These are phyloP conservation scores for Pleurotus tuber-regium DNA, from an alignment of 768 basidiomycete genomes.

Conservation along the genomic window DNA sequence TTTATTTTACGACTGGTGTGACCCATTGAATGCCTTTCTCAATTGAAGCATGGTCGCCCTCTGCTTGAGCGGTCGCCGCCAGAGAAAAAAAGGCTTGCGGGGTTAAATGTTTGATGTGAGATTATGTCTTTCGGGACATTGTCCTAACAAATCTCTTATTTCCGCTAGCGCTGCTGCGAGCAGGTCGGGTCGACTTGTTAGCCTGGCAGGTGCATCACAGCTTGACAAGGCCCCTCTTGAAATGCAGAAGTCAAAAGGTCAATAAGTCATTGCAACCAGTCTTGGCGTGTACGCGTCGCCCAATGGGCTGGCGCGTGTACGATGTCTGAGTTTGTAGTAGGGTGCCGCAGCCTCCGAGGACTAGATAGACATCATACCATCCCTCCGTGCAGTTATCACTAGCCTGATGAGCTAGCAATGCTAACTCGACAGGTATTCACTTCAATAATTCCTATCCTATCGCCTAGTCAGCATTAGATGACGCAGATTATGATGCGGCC, in stretches of 20 bases:
- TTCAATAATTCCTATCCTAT: not conserved
- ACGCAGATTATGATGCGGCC: constrained; percentile 3
- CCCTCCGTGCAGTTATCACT: too few species aligned
- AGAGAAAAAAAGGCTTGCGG: too few species aligned
- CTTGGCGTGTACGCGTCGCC: too few species aligned
- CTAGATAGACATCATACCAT: not conserved
- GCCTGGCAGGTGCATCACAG: not conserved
- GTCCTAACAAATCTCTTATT: constrained; percentile 7
- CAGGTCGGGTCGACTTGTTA: constrained; percentile 1
- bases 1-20: too few species aligned
- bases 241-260: not conserved
- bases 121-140: not conserved
- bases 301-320: too few species aligned
- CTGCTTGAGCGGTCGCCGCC: too few species aligned
- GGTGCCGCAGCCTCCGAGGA: not conserved
- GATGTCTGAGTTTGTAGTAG: too few species aligned
- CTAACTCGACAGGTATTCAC: not conserved
- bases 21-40: too few species aligned
- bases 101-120: not conserved
- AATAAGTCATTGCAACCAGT: too few species aligned
- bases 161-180: constrained; percentile 6
- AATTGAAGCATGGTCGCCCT: too few species aligned
- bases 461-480: not conserved
- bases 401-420: too few species aligned
- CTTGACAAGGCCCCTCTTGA: not conserved